Conservation (phyloP, 108 stramenopile genomes). For the Parmales sp. region DNA sequence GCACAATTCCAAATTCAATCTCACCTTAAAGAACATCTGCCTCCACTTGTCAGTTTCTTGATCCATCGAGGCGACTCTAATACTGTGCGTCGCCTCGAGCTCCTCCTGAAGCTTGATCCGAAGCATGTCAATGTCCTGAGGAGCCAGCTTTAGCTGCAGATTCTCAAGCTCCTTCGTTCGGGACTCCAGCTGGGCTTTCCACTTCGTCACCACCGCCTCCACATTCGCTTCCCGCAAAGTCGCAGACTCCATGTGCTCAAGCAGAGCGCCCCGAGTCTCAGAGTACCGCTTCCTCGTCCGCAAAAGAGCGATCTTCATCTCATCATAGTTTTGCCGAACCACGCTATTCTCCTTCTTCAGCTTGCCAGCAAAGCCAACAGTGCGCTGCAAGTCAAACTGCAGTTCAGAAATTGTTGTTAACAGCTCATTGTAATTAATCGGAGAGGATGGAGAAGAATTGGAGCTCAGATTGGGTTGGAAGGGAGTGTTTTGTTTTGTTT, state of each 20-base stretch:
- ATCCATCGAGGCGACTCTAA: conserved; percentile 19
- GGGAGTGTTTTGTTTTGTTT: too few relatives aligned
- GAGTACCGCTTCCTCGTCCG: conserved; percentile 1
- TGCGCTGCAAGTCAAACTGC: conserved; percentile 3
- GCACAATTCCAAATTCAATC: too few relatives aligned
- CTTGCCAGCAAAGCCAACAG: background rate
- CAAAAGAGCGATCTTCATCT: background rate
- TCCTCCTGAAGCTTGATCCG: conserved; percentile 34
- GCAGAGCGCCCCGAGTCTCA: background rate
- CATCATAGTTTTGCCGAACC: background rate
- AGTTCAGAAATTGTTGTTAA: background rate
- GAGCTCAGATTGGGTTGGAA: too few relatives aligned
- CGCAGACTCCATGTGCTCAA: background rate
- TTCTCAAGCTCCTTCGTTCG: conserved; percentile 27
- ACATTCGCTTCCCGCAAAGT: background rate
- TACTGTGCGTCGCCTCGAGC: conserved; percentile 29
- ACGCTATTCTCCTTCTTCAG: background rate
- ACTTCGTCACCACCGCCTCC: conserved; percentile 13
- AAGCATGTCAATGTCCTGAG: conserved; percentile 35
- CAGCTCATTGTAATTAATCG: background rate
- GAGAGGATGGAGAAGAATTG: too few relatives aligned
- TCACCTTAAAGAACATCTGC: conserved; percentile 36
- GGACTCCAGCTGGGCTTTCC: conserved; percentile 31
- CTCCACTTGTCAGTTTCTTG: conserved; percentile 19
- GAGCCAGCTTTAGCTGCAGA: conserved; percentile 30